Percentiles rank a stretch among this genome's conserved stretches.
These are phyloP conservation scores for Trichoderma sp. DNA, from an alignment of 2,329 filamentous ascomycete genomes.

Conservation along the genomic window DNA sequence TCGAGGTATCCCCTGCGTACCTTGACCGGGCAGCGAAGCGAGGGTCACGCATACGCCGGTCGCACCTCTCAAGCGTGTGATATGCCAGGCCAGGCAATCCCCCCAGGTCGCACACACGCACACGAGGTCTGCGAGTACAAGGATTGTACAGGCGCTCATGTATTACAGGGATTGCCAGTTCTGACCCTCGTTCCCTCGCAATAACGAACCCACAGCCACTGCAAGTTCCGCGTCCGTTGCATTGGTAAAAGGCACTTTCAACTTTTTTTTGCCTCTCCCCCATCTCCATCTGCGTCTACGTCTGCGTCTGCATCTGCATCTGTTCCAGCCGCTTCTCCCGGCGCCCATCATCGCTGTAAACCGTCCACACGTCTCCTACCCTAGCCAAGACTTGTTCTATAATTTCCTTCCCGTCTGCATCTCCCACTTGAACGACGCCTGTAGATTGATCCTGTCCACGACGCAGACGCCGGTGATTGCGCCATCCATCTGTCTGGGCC, in stretches of 20 bases:
- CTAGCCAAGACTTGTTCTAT: background rate
- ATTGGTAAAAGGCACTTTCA: background rate
- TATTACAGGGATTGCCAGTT: no score
- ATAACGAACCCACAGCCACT: no score
- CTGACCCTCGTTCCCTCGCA: no score
- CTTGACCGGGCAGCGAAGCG: background rate
- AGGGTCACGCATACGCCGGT: background rate
- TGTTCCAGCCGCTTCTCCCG: slow-evolving; percentile 12
- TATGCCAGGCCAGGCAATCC: background rate
- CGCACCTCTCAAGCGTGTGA: no score
- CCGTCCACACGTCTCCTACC: background rate
- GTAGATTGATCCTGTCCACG: background rate
- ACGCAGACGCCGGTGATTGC: background rate
- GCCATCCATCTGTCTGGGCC: background rate
- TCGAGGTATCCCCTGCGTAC: background rate
- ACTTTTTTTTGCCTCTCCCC: background rate
- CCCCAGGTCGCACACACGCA: background rate
- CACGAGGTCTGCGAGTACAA: background rate
- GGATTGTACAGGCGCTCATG: background rate
- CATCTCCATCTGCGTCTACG: background rate
- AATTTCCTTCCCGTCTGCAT: no score
- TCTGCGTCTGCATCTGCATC: background rate
- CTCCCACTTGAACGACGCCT: background rate
- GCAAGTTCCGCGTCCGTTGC: no score
- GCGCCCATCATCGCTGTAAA: background rate